Percentiles rank a stretch among this genome's conserved stretches.
These are phyloP conservation scores for Fusarium avenaceum DNA, from an alignment of 2,329 filamentous ascomycete species.

Conservation along the genomic window DNA sequence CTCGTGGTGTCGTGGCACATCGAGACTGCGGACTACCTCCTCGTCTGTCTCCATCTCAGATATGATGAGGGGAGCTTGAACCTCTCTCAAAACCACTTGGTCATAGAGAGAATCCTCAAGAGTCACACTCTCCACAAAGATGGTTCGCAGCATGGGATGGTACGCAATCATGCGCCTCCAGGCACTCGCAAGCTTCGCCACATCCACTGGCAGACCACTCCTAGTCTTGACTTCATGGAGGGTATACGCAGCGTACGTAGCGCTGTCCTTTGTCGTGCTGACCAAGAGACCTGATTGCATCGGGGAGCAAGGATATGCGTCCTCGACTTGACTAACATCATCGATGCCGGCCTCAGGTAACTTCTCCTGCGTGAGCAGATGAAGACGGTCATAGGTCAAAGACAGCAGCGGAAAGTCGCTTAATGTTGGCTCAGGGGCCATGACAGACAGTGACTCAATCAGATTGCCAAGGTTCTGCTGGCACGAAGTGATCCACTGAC, in stretches of 20 bases:
- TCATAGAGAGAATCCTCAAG: slow-evolving; percentile 60
- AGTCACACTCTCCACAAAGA: slow-evolving; percentile 63
- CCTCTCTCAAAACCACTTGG: slow-evolving; percentile 58
- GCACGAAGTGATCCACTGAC: slow-evolving; percentile 31
- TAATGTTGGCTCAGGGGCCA: slow-evolving; percentile 26
- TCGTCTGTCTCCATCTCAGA: slow-evolving; percentile 31
- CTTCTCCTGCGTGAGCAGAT: slow-evolving; percentile 28
- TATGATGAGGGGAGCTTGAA: slow-evolving; percentile 15
- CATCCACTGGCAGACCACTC: slow-evolving; percentile 39
- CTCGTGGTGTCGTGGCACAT: slow-evolving; percentile 14
- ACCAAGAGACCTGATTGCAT: slow-evolving; percentile 57
- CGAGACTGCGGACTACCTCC: slow-evolving; percentile 14
- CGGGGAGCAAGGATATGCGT: slow-evolving; percentile 55
- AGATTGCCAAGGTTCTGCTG: slow-evolving; percentile 18
- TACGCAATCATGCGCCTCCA: slow-evolving; percentile 59
- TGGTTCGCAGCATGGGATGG: slow-evolving; percentile 60
- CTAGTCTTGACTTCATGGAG: slow-evolving; percentile 44
- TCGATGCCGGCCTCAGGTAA: slow-evolving; percentile 25
- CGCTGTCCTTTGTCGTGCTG: slow-evolving; percentile 57
- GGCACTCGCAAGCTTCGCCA: slow-evolving; percentile 22
- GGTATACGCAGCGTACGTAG: slow-evolving; percentile 53
- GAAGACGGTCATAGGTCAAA: slow-evolving; percentile 36
- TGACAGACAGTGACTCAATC: slow-evolving; percentile 7
- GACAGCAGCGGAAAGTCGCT: slow-evolving; percentile 40
- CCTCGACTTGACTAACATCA: slow-evolving; percentile 40